phyloP scores from a whole-genome alignment of 208 protist genomes.

The Crithidia fasciculata region DNA sequence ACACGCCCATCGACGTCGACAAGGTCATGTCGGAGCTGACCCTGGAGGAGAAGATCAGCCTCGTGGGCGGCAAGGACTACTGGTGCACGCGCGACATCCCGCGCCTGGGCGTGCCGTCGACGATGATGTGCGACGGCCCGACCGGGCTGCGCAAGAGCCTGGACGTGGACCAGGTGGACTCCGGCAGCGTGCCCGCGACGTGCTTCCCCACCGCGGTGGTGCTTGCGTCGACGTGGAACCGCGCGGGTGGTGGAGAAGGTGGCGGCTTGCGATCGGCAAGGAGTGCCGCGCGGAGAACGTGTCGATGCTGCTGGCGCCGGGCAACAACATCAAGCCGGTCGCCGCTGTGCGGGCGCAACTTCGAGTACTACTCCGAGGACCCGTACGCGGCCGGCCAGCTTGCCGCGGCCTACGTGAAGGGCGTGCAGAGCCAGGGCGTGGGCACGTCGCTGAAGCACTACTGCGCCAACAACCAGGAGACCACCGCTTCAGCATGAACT shows the following conservation, averaged over 20 bases:
- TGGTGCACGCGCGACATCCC: no score
- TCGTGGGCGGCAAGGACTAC: no score
- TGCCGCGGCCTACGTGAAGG: conserved; percentile 23
- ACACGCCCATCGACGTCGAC: no score
- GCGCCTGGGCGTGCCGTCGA: no score
- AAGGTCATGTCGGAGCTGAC: no score
- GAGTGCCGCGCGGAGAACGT: conserved; percentile 27
- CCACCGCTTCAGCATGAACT: conserved; percentile 16
- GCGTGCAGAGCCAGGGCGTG: conserved; percentile 40
- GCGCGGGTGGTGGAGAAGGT: conserved; percentile 9
- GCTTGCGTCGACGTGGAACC: conserved; percentile 36
- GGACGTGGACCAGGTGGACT: no score
- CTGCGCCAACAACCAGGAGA: conserved; percentile 54
- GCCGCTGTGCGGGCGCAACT: conserved; percentile 51
- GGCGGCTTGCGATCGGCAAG: conserved; percentile 5
- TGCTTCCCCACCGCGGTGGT: conserved; percentile 22
- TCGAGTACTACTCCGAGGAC: conserved; percentile 60
- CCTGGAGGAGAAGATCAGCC: no score
- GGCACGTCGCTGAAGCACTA: conserved; percentile 50
- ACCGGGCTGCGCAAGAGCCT: no score
- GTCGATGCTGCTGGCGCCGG: conserved; percentile 19
- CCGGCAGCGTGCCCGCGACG: conserved; percentile 11
- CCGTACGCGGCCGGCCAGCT: conserved; percentile 30
- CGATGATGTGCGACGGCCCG: no score
- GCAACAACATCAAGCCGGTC: conserved; percentile 34